Base-by-base conservation (phyloP, 2,329 filamentous ascomycete genomes). In the Pseudodiploospora longispora region DNA sequence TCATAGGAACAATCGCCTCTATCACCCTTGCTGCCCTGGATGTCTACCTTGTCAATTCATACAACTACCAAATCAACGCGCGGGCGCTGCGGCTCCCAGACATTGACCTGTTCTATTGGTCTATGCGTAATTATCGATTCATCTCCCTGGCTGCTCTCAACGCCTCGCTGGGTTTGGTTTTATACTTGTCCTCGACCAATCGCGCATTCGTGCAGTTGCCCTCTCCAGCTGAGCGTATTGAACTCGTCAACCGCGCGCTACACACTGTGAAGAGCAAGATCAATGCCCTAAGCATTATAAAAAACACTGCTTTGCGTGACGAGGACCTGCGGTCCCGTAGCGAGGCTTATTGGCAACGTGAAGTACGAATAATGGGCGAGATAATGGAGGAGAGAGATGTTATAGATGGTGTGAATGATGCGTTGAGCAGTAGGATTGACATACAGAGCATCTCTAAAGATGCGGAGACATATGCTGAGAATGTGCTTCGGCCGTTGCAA, bases 371-470 rank as follows among this genome's bases (percentile, higher is more conserved):
- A 30, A 87, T 85, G 76, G 69, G 75, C 32, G 80, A 84, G 56
- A 80, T 86, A 27, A 84, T 94, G 75, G 85, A 89, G 69, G 85
- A 91, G 50, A 74, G 80, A 49, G 83, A 86, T 49, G 85, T 90
- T 6, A 67, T 87, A 32, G 80, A 83, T 55, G 78, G 83, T 42
- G 76, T 88, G 49, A 82, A 84, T 47, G 76, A 80, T 59, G 84
- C 81, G 8, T 62, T 90, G 52, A 68, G 70, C 55, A 76, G 74
- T 50, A 74, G 80, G 43, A 74, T 87, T 47, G 74, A 87, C 57
- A 75, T 88, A 27, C 63, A 66, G 34, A 67, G 63, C 29, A 75
- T 90, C 36, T 70, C 74, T 39, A 69, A 66, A 43, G 82, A 86
- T 51, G 85, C 85, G 1, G 81, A 84, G 47, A 61, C 61, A 7